Evolutionary conservation across 2,329 filamentous ascomycete species (phyloP), one percentile per base, ranked within the genome.

Genomic region (Podosphaera fusca): DNA sequence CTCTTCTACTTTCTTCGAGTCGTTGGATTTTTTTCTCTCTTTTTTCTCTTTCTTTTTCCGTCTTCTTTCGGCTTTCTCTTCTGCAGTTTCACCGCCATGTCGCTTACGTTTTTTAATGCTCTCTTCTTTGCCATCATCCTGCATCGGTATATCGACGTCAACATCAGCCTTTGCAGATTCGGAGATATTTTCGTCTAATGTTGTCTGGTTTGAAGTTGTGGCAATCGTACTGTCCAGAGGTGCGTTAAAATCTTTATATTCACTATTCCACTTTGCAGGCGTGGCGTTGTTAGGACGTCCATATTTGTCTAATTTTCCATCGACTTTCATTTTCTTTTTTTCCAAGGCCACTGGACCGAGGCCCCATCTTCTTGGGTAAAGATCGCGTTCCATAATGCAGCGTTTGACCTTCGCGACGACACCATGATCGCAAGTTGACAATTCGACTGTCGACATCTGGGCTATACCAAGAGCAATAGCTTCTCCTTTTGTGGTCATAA

Each of bases 261-360:
- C 85, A 42, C 79, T 73, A 64, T 85, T 88, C 92, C 92, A 98
- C 73, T 92, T 87, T 65, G 88, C 81, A 33, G 92, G 92, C 4
- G 92, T 98, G 62, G 82, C 81, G 70, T 95, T 90, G 71, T 96
- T 98, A 65, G 85, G 72, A 59, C 89, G 84, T 63, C 92, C 92
- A 66, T 81, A 96, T 82, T 98, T 98, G 76, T 98, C 92, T 59
- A 98, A 84, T 74, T 95, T 95, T 71, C 92, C 92, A 64, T 87
- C 85, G 56, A 89, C 87, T 81, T 96, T 96, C 76, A 98, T 82
- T 81, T 96, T 95, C 85, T 98, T 98, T 82, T 98, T 98, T 78
- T 96, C 88, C 54, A 84, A 74, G 55, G 92, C 92, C 59, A 90
- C 83, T 56, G 92, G 90, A 60, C 92, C 92, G 68, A 96, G 80